Conservation (phyloP, 2,329 filamentous ascomycete species). For the Fusarium phyllophilum region DNA sequence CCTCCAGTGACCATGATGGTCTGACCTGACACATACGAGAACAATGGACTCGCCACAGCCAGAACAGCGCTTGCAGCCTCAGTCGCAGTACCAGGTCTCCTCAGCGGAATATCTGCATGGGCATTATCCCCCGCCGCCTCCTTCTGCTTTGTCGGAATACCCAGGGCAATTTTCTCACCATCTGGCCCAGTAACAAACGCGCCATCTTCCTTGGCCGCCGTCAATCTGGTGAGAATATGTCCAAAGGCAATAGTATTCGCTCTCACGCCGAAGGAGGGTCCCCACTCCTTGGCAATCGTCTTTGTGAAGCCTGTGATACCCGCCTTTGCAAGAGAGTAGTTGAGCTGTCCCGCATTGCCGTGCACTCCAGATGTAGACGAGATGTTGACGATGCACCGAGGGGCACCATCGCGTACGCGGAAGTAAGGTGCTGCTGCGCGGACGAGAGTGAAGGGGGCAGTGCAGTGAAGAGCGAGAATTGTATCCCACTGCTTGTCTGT, state of each 20-base stretch:
- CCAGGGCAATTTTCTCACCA: slow-evolving; percentile 78
- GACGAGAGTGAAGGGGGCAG: slow-evolving; percentile 85
- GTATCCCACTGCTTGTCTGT: slow-evolving; percentile 92
- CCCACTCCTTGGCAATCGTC: slow-evolving; percentile 94
- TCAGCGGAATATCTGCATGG: slow-evolving; percentile 78
- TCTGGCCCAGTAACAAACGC: slow-evolving; percentile 81
- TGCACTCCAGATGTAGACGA: slow-evolving; percentile 83
- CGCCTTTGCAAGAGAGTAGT: slow-evolving; percentile 87
- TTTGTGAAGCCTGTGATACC: slow-evolving; percentile 86
- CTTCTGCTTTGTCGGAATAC: slow-evolving; percentile 73
- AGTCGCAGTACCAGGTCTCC: slow-evolving; percentile 78
- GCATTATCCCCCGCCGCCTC: slow-evolving; percentile 53
- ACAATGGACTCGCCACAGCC: slow-evolving; percentile 82
- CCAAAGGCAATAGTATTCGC: slow-evolving; percentile 89
- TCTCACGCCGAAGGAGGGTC: slow-evolving; percentile 82
- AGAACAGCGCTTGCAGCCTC: slow-evolving; percentile 84
- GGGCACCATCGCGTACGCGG: slow-evolving; percentile 83
- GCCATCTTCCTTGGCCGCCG: slow-evolving; percentile 84
- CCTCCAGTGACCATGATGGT: slow-evolving; percentile 89
- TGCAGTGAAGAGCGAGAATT: slow-evolving; percentile 84
- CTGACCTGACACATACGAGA: slow-evolving; percentile 87
- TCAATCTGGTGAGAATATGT: slow-evolving; percentile 81
- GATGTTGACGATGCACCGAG: slow-evolving; percentile 84
- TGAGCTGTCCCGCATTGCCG: slow-evolving; percentile 91
- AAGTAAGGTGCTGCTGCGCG: slow-evolving; percentile 86